Conservation (phyloP, 208 protist genomes). For the Angomonas ambiguus region DNA sequence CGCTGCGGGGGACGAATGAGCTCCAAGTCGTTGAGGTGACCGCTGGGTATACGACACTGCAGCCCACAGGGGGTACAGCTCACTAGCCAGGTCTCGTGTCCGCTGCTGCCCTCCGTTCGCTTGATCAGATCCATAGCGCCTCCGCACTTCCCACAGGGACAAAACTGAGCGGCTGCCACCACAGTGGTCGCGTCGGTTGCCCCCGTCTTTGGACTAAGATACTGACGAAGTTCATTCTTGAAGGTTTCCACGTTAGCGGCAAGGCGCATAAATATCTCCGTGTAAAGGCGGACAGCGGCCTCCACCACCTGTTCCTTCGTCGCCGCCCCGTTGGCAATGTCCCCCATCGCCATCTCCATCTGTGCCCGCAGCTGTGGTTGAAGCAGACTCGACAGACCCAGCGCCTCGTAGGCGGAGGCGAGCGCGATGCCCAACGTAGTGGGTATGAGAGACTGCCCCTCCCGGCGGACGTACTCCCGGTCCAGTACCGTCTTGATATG, state of each 20-base stretch:
- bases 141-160: conserved; percentile 44
- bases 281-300: conserved; percentile 68
- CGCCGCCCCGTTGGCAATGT: conserved; percentile 69
- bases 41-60: conserved; percentile 54
- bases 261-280: conserved; percentile 72
- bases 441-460: conserved; percentile 79
- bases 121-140: conserved; percentile 57
- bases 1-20: conserved; percentile 25
- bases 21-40: conserved; percentile 39
- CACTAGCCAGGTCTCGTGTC: conserved; percentile 36
- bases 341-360: conserved; percentile 92
- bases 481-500: conserved; percentile 98
- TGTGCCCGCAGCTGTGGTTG: conserved; percentile 89
- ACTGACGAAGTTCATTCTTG: conserved; percentile 39
- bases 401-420: conserved; percentile 92
- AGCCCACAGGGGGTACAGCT: conserved; percentile 37
- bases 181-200: conserved; percentile 9
- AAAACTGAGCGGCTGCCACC: conserved; percentile 12
- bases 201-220: conserved; percentile 23
- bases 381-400: conserved; percentile 91
- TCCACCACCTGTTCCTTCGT: conserved; percentile 81
- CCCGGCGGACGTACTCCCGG: conserved; percentile 88
- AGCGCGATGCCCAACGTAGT: conserved; percentile 95
- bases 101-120: conserved; percentile 29
- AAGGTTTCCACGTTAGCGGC: conserved; percentile 34